Evolutionary conservation across 2,329 filamentous ascomycete species (phyloP).

Genomic region (Phoma sp.): DNA sequence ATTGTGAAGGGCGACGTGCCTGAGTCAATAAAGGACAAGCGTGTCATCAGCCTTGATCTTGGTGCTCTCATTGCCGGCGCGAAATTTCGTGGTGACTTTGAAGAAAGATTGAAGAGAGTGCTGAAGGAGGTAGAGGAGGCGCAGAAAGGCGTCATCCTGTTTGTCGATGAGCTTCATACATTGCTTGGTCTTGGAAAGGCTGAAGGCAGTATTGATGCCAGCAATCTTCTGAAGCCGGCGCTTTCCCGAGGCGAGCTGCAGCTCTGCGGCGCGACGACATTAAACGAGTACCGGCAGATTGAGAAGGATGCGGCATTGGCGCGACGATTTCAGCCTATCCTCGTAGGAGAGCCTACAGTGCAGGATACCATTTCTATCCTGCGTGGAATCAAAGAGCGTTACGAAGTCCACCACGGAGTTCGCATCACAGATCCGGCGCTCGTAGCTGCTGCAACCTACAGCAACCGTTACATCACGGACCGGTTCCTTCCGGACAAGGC

Average conservation of each 20-base stretch:
- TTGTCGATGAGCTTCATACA: constrained; percentile 93
- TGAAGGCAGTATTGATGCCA: constrained; percentile 95
- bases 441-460: constrained; percentile 89
- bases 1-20: constrained; percentile 94
- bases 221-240: constrained; percentile 91
- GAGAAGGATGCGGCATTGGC: constrained; percentile 96
- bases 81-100: constrained; percentile 95
- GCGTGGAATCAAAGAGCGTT: constrained; percentile 95
- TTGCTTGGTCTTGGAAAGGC: constrained; percentile 91
- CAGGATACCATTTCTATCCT: constrained; percentile 94
- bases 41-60: constrained; percentile 84
- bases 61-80: constrained; percentile 94
- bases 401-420: constrained; percentile 96
- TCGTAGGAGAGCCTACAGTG: constrained; percentile 89
- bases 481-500: constrained; percentile 96
- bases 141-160: constrained; percentile 87
- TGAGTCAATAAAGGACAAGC: constrained; percentile 93
- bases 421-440: constrained; percentile 90
- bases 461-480: constrained; percentile 95
- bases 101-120: constrained; percentile 89
- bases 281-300: constrained; percentile 90
- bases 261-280: constrained; percentile 91
- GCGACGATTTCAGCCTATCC: constrained; percentile 89
- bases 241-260: constrained; percentile 92
- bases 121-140: constrained; percentile 90